Conservation (phyloP, 2,329 filamentous ascomycete genomes). For the Teratosphaeria gauchensis region DNA sequence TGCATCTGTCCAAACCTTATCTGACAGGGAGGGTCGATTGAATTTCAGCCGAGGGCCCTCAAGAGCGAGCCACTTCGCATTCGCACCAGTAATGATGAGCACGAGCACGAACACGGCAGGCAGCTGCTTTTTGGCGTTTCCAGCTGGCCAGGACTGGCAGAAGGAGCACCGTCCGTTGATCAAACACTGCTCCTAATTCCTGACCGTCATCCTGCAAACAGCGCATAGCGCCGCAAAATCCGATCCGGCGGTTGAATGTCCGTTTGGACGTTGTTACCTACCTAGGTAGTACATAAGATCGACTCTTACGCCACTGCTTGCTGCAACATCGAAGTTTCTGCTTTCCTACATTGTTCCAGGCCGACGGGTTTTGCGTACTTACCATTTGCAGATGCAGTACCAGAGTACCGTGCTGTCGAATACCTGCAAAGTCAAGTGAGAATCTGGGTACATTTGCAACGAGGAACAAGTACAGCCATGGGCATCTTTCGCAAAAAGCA, state of each 20-base stretch:
- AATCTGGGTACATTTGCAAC: background rate
- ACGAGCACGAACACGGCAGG: background rate
- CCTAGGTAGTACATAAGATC: background rate
- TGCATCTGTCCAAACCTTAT: background rate
- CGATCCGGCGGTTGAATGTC: background rate
- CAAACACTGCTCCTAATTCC: background rate
- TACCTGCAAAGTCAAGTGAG: background rate
- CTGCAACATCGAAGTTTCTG: background rate
- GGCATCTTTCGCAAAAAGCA: constrained; percentile 12
- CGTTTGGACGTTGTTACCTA: background rate
- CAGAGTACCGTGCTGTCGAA: background rate
- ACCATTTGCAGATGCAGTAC: no score
- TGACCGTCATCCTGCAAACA: background rate
- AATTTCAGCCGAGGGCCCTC: background rate
- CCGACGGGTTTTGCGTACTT: background rate
- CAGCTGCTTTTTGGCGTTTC: background rate
- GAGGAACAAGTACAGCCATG: constrained; percentile 4
- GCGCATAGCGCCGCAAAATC: background rate
- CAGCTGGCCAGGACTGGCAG: background rate
- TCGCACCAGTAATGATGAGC: background rate
- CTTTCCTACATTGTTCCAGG: background rate
- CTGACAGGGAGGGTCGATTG: background rate
- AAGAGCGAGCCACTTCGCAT: background rate
- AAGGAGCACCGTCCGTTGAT: background rate
- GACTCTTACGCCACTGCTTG: background rate